phyloP scores from a whole-genome alignment of 140 eudicot species.

The Stevia rebaudiana region DNA sequence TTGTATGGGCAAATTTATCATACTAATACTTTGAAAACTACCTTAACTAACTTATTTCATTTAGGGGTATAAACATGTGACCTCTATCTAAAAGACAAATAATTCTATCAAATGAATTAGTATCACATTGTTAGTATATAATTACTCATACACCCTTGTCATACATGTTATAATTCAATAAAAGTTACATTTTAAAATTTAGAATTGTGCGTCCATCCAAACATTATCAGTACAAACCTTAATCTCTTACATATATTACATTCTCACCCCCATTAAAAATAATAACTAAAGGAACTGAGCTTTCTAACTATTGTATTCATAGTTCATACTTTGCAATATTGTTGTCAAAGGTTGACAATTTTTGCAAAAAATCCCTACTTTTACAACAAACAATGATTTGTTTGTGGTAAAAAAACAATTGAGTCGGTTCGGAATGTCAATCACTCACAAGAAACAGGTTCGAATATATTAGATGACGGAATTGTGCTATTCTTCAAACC shows the following conservation, averaged over 20 bases:
- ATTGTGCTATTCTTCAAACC: constrained; percentile 23
- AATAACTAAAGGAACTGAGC: neutral
- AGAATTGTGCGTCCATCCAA: neutral
- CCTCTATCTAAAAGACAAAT: too few species aligned
- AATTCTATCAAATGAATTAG: too few species aligned
- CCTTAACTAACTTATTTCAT: too few species aligned
- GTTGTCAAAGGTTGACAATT: constrained; percentile 8
- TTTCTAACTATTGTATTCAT: neutral
- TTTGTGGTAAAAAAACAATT: constrained; percentile 1
- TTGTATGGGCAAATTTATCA: too few species aligned
- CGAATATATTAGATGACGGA: neutral
- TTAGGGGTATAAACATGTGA: too few species aligned
- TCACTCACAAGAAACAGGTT: constrained; percentile 1
- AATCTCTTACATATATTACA: constrained; percentile 9
- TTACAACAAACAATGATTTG: constrained; percentile 15
- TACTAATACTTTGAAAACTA: too few species aligned
- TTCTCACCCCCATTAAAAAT: neutral
- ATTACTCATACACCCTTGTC: neutral
- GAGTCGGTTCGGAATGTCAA: constrained; percentile 8
- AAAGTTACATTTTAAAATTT: neutral
- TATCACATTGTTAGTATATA: too few species aligned
- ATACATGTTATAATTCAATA: neutral
- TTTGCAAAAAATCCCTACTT: neutral
- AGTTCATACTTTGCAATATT: constrained; percentile 10
- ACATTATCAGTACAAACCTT: neutral